phyloP scores from a whole-genome alignment of 163 green algal genomes.

The Scenedesmus sp. region DNA sequence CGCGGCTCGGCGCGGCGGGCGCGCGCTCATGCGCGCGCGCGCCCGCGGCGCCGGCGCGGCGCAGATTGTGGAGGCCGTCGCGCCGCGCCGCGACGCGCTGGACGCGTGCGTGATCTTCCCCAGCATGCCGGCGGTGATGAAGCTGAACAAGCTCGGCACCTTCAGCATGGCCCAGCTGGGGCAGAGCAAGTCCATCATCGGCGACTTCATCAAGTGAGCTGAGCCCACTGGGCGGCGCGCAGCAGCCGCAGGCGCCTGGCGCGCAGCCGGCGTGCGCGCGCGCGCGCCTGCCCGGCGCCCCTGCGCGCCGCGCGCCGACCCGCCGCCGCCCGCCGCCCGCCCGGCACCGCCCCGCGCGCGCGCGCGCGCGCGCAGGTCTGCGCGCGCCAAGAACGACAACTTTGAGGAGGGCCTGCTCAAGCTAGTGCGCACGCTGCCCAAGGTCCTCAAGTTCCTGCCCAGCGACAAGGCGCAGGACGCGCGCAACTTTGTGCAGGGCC shows the following conservation, averaged over 20 bases:
- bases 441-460: slow-evolving; percentile 99
- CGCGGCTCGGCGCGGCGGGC: too few species aligned
- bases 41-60: background rate
- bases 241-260: too few species aligned
- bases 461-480: slow-evolving; percentile 97
- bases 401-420: slow-evolving; percentile 99
- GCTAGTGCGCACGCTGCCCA: slow-evolving; percentile 97
- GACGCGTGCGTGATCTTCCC: slow-evolving; percentile 98
- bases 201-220: slow-evolving; percentile 93
- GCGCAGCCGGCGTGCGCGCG: too few species aligned
- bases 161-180: slow-evolving; percentile 98
- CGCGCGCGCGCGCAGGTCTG: slow-evolving; percentile 29
- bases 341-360: too few species aligned
- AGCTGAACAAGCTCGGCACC: slow-evolving; percentile 98
- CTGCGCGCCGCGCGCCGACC: too few species aligned
- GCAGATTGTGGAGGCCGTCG: slow-evolving; percentile 89
- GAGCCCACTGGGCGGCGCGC: background rate
- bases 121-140: slow-evolving; percentile 98
- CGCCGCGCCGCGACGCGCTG: slow-evolving; percentile 79
- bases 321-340: too few species aligned
- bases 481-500: slow-evolving; percentile 92
- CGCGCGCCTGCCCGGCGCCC: background rate
- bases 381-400: slow-evolving; percentile 92
- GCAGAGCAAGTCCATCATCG: slow-evolving; percentile 93
- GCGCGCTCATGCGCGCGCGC: background rate